Evolutionary conservation across 306 rosid genomes (phyloP), one percentile per base, ranked within the genome.

Genomic region (Malus asiatica): DNA sequence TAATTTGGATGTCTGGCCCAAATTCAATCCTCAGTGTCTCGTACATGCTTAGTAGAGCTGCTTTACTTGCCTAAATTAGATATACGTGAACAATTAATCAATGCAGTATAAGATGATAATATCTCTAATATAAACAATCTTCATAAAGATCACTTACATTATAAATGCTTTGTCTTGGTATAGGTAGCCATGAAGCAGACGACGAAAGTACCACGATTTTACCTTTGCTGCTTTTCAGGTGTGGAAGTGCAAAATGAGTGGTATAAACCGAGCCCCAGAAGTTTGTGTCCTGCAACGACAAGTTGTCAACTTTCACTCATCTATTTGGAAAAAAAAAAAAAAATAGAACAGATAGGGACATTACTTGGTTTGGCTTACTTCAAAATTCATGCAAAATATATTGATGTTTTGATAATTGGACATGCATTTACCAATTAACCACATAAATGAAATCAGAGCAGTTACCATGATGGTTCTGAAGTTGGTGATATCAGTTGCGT

Each of bases 201-300:
- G 96, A 85, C 35, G 98, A 87, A 27, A 90, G 58, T 14, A 46
- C 93, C 57, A 90, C 85, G 5, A 93, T 89, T 79, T 87, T 90
- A 48, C 97, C 98, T 78, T 73, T 77, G 72, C 83, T 82, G 11
- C 78, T 66, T 69, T 66, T 87, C 0, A 90, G 87, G 63, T 90
- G 84, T 14, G 89, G 90, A 72, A 88, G 55, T 68, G 96, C 91
- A 55, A 77, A 75, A n/a, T 75, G 35, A 51, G 89, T 91, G 3
- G 85, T 80, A 71, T 89, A 82, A 52, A 88, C 85, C 10, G 90
- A 74, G 51, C 96, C 97, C 98, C 98, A 90, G 80, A 88, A 93
- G 72, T 93, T 93, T 30, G 89, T 90, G 3, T 89, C 98, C 97
- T 90, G 76, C 23, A 32, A 1, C 0, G 6, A 16, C 22, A 33